A percentile compares a stretch with the other conserved stretches of the same genome.
phyloP scores from a whole-genome alignment of 495 filamentous ascomycete genomes.

The Penicillium cataractarum region DNA sequence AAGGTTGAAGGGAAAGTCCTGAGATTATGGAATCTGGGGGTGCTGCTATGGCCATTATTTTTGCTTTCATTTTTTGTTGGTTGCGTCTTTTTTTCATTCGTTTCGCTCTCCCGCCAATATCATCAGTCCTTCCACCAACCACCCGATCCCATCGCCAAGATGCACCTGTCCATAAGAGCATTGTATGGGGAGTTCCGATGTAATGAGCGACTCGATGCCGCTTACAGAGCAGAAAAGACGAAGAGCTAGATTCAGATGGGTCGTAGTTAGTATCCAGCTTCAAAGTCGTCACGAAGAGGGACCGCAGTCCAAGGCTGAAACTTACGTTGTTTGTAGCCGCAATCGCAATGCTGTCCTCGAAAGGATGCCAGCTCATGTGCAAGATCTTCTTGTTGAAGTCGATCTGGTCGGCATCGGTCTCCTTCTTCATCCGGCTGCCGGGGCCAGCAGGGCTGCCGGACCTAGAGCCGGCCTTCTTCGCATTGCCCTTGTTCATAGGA shows the following conservation, averaged over 20 bases:
- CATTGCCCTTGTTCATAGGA: conserved; percentile 85
- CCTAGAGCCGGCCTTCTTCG: conserved; percentile 82
- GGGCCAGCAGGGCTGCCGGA: conserved; percentile 90
- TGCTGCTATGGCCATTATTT: conserved; percentile 34
- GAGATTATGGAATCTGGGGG: conserved; percentile 33
- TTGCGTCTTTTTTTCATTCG: conserved; percentile 21
- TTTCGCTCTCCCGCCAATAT: conserved; percentile 18
- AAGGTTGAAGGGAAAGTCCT: conserved; percentile 20
- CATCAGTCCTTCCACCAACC: conserved; percentile 24
- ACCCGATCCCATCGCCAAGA: conserved; percentile 27
- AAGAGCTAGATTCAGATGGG: conserved; percentile 64
- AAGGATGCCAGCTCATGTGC: conserved; percentile 99
- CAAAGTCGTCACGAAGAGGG: not conserved
- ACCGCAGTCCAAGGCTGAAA: conserved; percentile 18
- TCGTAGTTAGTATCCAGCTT: not conserved
- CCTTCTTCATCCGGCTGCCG: conserved; percentile 94
- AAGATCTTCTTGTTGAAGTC: conserved; percentile 99
- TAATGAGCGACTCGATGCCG: conserved; percentile 11
- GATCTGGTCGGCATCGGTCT: conserved; percentile 99
- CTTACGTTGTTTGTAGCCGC: conserved; percentile 99
- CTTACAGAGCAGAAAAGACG: conserved; percentile 96
- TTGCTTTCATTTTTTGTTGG: conserved; percentile 19
- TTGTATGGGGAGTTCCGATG: conserved; percentile 24
- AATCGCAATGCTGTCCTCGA: conserved; percentile 99
- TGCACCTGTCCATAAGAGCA: conserved; percentile 35